Conservation (phyloP, 225 moss, liverwort and hornwort species). For the Polytrichum formosum region DNA sequence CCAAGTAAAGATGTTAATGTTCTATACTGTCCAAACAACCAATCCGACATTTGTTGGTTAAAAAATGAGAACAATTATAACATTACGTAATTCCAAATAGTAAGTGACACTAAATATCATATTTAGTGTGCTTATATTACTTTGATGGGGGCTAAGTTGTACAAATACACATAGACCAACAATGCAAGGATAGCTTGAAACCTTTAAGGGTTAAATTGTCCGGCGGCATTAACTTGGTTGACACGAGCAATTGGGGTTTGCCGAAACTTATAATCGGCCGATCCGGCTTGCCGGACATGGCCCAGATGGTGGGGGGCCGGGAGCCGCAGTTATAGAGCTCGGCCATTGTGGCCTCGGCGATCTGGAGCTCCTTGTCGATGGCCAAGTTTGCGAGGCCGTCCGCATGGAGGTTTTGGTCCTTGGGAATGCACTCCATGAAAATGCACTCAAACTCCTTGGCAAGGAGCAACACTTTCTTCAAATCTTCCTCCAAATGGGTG, state of each 20-base stretch:
- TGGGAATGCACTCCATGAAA: slow-evolving; percentile 37
- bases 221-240: background rate
- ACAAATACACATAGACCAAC: slow-evolving; percentile 1
- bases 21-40: too few relatives aligned
- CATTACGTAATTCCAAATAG: too few relatives aligned
- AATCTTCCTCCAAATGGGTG: slow-evolving; percentile 20
- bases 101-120: too few relatives aligned
- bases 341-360: slow-evolving; percentile 19
- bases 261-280: background rate
- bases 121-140: too few relatives aligned
- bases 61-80: too few relatives aligned
- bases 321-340: slow-evolving; percentile 15
- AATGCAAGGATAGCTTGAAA: background rate
- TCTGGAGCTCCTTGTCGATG: slow-evolving; percentile 35
- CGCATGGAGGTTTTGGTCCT: slow-evolving; percentile 27
- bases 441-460: slow-evolving; percentile 32
- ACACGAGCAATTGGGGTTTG: too few relatives aligned
- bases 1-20: too few relatives aligned
- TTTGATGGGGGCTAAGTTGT: too few relatives aligned
- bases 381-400: slow-evolving; percentile 32
- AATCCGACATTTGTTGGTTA: too few relatives aligned
- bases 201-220: background rate
- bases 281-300: background rate
- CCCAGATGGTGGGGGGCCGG: background rate
- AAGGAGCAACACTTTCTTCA: slow-evolving; percentile 33